Percentiles rank a stretch among this genome's conserved stretches.
phyloP scores from a whole-genome alignment of 164 flowering plant genomes.

The Magnolia changhungtana region DNA sequence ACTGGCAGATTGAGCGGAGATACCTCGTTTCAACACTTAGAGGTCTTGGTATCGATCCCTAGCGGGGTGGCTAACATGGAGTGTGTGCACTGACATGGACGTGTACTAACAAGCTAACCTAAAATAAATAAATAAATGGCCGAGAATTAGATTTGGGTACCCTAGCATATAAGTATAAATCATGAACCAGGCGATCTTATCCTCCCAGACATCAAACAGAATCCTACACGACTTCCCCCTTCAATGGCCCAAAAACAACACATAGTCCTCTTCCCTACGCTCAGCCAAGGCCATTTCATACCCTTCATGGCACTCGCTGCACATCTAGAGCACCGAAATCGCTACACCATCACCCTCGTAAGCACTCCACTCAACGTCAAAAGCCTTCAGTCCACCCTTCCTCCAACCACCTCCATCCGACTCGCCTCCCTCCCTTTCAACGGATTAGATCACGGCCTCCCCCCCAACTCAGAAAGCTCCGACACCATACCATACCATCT shows the following conservation, averaged over 20 bases:
- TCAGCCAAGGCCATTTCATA: constrained; percentile 18
- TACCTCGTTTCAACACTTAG: too few species aligned
- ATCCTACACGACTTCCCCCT: neutral
- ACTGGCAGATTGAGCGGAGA: too few species aligned
- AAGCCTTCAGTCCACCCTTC: constrained; percentile 6
- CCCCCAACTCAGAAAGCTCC: constrained; percentile 13
- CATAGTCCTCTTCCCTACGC: constrained; percentile 7
- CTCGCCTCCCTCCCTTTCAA: constrained; percentile 18
- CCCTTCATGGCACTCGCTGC: constrained; percentile 15
- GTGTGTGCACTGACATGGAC: too few species aligned
- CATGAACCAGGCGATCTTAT: too few species aligned
- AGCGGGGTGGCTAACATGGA: too few species aligned
- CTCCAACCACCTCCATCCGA: constrained; percentile 2
- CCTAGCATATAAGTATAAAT: too few species aligned
- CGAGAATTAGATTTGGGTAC: too few species aligned
- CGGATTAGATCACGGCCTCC: constrained; percentile 13
- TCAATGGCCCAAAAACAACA: neutral
- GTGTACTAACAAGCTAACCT: too few species aligned
- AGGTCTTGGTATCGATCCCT: too few species aligned
- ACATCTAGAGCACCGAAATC: neutral
- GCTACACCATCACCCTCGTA: constrained; percentile 10
- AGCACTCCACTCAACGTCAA: constrained; percentile 11
- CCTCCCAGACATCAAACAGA: too few species aligned
- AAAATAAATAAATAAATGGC: too few species aligned
- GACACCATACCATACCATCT: constrained; percentile 6